Conservation (phyloP, 805 yeast genomes). For the Henningerozyma blattae region DNA sequence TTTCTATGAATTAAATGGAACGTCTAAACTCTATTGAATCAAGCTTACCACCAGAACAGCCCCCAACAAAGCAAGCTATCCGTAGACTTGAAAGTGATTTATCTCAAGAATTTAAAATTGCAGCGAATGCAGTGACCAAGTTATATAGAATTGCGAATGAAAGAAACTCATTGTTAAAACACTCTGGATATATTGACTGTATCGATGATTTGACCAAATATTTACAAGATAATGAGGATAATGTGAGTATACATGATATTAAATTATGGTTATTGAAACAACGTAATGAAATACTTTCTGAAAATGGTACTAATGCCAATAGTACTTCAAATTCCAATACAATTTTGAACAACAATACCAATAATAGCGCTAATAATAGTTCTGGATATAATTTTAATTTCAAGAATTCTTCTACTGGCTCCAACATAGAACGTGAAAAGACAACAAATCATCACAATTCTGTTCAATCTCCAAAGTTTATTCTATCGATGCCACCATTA, state of each 20-base stretch:
- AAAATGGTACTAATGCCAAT: too few relatives aligned
- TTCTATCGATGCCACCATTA: conserved; percentile 1
- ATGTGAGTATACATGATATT: conserved; percentile 10
- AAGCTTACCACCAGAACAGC: conserved; percentile 22
- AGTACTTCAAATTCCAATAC: background rate
- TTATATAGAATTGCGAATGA: conserved; percentile 50
- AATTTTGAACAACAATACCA: background rate
- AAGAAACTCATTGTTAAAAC: conserved; percentile 35
- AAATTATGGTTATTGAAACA: conserved; percentile 17
- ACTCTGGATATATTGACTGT: conserved; percentile 52
- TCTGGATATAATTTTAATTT: background rate
- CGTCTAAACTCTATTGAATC: conserved; percentile 12
- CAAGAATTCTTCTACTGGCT: background rate
- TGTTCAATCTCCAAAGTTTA: background rate
- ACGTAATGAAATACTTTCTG: conserved; percentile 9
- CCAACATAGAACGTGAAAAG: background rate
- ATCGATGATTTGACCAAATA: conserved; percentile 41
- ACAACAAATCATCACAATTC: background rate
- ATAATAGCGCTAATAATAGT: background rate
- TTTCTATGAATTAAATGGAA: too few relatives aligned
- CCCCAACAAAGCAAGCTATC: conserved; percentile 19
- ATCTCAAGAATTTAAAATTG: conserved; percentile 52
- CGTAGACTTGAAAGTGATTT: conserved; percentile 36
- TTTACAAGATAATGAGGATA: conserved; percentile 11
- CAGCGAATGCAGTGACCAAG: conserved; percentile 63